Evolutionary conservation across 1,284 basidiomycete species (phyloP).

Genomic region (Exobasidium cylindrosporum): DNA sequence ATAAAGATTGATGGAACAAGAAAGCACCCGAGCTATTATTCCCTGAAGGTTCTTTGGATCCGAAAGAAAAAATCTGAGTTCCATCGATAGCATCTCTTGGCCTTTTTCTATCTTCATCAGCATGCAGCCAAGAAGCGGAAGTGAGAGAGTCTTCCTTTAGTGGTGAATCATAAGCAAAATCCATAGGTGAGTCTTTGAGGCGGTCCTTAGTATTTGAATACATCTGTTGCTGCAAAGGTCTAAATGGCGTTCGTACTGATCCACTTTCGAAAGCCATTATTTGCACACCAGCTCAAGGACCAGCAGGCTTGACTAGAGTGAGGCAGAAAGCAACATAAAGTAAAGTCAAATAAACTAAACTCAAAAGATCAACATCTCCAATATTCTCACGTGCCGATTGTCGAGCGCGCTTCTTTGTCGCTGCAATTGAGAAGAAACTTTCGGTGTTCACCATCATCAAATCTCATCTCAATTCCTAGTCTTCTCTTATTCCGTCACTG

Average conservation of each 20-base stretch:
- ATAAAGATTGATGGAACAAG: conserved; percentile 7
- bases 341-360: too few relatives aligned
- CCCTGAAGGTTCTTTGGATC: background rate
- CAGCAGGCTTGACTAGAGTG: too few relatives aligned
- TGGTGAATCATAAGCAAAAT: conserved; percentile 10
- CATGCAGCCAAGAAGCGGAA: background rate
- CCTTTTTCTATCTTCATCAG: background rate
- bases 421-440: too few relatives aligned
- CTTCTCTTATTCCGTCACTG: too few relatives aligned
- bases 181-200: conserved; percentile 7
- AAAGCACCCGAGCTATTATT: conserved; percentile 1
- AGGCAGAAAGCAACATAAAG: too few relatives aligned
- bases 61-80: background rate
- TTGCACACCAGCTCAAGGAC: background rate
- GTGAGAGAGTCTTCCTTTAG: background rate
- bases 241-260: background rate
- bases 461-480: too few relatives aligned
- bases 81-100: background rate
- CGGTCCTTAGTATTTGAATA: background rate
- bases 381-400: too few relatives aligned
- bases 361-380: background rate
- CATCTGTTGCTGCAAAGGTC: conserved; percentile 5
- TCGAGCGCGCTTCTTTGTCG: too few relatives aligned
- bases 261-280: background rate
- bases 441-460: too few relatives aligned